Conservation (phyloP, 352 stramenopile genomes). For the Phytopythium delawarense region DNA sequence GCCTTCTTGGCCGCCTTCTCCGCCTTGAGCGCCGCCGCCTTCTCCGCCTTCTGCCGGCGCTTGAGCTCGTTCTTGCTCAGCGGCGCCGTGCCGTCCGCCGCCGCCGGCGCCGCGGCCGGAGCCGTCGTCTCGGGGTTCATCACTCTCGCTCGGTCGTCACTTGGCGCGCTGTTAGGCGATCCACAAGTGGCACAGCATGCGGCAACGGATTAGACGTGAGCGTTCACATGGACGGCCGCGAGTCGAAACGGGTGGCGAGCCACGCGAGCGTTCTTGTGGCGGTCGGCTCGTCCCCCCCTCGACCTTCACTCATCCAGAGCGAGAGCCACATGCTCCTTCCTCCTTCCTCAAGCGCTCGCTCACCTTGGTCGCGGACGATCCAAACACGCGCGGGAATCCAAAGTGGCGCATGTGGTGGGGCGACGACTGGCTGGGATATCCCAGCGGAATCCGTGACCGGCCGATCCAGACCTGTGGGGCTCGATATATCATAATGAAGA, state of each 20-base stretch:
- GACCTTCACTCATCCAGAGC: background rate
- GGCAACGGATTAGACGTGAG: background rate
- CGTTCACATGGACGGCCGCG: background rate
- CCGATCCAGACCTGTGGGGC: no score
- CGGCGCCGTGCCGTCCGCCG: constrained; percentile 15
- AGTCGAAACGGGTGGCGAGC: background rate
- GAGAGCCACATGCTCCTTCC: no score
- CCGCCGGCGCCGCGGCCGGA: constrained; percentile 12
- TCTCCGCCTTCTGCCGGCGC: constrained; percentile 96
- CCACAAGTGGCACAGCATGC: background rate
- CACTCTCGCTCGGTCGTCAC: background rate
- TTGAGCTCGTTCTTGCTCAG: constrained; percentile 99
- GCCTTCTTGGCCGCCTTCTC: constrained; percentile 77
- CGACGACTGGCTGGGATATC: background rate
- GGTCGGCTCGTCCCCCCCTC: no score
- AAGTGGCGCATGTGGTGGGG: background rate
- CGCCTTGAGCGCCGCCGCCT: constrained; percentile 92
- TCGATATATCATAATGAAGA: no score
- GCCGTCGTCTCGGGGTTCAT: constrained; percentile 19
- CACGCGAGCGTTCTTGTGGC: background rate
- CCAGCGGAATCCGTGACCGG: no score
- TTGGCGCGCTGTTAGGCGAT: background rate
- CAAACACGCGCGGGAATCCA: background rate
- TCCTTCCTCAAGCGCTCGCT: background rate
- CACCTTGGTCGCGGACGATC: background rate